Percentiles rank a stretch among this genome's conserved stretches.
Evolutionary conservation across 2,329 filamentous ascomycete species (phyloP).

Genomic region (Penicillium sp.): DNA sequence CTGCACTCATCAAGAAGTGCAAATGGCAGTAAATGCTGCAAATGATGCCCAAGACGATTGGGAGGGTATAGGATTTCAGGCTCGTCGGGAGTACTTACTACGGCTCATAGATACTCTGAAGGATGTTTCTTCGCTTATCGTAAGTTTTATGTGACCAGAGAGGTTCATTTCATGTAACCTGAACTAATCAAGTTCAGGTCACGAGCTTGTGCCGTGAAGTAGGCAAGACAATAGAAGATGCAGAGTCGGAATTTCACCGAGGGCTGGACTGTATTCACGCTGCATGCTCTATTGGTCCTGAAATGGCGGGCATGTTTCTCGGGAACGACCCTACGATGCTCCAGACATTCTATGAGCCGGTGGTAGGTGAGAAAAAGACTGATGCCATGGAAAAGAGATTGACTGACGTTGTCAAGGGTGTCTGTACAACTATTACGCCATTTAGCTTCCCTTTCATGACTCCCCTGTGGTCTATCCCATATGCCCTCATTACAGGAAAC

Average conservation of each 20-base stretch:
- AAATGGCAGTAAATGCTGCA: conserved; percentile 22
- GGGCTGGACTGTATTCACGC: conserved; percentile 28
- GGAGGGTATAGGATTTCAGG: conserved; percentile 17
- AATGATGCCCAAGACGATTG: conserved; percentile 23
- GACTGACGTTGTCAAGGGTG: conserved; percentile 8
- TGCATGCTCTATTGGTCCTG: conserved; percentile 24
- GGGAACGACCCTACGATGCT: conserved; percentile 20
- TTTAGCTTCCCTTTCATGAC: conserved; percentile 65
- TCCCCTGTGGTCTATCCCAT: conserved; percentile 62
- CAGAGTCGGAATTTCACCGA: conserved; percentile 25
- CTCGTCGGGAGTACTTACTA: conserved; percentile 18
- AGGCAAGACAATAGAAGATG: conserved; percentile 27
- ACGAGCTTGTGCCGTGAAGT: conserved; percentile 21
- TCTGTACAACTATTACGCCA: conserved; percentile 59
- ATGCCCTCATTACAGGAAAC: conserved; percentile 63
- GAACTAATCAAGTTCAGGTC: conserved; percentile 7
- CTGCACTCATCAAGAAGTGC: conserved; percentile 22
- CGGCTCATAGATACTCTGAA: conserved; percentile 18
- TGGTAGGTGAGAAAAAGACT: conserved; percentile 9
- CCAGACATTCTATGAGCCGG: conserved; percentile 23
- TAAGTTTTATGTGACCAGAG: conserved; percentile 6
- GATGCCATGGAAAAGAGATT: background rate
- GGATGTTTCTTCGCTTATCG: conserved; percentile 13
- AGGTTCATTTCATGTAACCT: background rate
- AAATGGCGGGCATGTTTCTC: conserved; percentile 28